Evolutionary conservation across 129 eudicot species (phyloP).

Genomic region (Oenanthe sinensis): DNA sequence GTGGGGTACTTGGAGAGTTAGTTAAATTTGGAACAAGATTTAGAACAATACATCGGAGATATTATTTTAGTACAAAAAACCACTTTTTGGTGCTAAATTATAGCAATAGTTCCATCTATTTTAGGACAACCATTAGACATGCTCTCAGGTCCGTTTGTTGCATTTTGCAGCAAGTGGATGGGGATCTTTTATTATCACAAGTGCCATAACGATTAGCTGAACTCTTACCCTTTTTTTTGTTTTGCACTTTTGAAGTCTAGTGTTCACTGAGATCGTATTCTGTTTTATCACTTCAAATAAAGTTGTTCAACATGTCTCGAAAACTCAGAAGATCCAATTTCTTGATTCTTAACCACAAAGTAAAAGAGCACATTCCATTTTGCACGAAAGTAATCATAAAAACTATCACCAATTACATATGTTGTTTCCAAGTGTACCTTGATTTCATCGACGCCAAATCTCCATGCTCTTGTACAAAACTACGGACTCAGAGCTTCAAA

Average conservation of each 20-base stretch:
- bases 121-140: too few species aligned
- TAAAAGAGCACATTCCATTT: background rate
- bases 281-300: background rate
- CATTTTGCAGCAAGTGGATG: background rate
- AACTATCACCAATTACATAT: background rate
- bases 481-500: background rate
- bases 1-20: too few species aligned
- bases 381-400: background rate
- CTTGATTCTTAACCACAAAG: too few species aligned
- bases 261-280: background rate
- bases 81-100: too few species aligned
- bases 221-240: background rate
- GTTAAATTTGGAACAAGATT: too few species aligned
- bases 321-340: background rate
- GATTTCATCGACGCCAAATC: slow-evolving; percentile 19
- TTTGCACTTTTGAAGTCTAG: slow-evolving; percentile 2
- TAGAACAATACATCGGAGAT: too few species aligned
- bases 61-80: too few species aligned
- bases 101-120: too few species aligned
- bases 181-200: background rate
- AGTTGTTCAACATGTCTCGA: background rate
- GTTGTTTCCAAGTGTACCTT: slow-evolving; percentile 10
- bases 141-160: slow-evolving; percentile 5
- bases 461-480: slow-evolving; percentile 10
- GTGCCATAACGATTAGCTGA: background rate